Percentiles rank a stretch among this genome's conserved stretches.
Conservation (phyloP, 345 rosid genomes). For the Salix brachista region DNA sequence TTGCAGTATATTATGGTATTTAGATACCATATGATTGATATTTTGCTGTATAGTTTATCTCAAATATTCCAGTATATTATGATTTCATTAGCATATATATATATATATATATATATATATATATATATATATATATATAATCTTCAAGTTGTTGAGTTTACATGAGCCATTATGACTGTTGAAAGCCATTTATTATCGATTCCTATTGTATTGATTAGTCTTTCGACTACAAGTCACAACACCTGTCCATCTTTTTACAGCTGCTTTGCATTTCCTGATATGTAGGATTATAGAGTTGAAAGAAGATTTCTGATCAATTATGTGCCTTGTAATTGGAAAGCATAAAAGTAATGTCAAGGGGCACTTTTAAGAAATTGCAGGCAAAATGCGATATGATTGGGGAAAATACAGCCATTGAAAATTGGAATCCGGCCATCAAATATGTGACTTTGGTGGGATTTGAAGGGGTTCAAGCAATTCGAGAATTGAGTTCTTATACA, state of each 20-base stretch:
- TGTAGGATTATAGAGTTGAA: constrained; percentile 8
- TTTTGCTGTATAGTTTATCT: too few species aligned
- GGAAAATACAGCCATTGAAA: not conserved
- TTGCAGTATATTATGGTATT: too few species aligned
- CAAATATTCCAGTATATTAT: too few species aligned
- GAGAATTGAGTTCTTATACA: too few species aligned
- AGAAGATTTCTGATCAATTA: not conserved
- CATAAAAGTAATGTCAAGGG: not conserved
- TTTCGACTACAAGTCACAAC: not conserved
- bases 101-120: too few species aligned
- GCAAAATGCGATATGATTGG: not conserved
- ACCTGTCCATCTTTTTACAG: not conserved
- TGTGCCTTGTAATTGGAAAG: not conserved
- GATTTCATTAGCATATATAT: too few species aligned
- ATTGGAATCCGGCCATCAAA: not conserved
- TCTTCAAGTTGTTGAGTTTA: not conserved
- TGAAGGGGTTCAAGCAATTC: not conserved
- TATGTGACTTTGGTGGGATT: not conserved
- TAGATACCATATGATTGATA: too few species aligned
- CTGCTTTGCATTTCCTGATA: not conserved
- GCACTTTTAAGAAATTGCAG: not conserved
- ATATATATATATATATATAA: too few species aligned
- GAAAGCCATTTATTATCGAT: not conserved
- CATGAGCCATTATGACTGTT: not conserved
- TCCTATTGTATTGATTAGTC: not conserved